Conservation (phyloP, 352 stramenopile species). For the Pythium rhizo-oryzae region DNA sequence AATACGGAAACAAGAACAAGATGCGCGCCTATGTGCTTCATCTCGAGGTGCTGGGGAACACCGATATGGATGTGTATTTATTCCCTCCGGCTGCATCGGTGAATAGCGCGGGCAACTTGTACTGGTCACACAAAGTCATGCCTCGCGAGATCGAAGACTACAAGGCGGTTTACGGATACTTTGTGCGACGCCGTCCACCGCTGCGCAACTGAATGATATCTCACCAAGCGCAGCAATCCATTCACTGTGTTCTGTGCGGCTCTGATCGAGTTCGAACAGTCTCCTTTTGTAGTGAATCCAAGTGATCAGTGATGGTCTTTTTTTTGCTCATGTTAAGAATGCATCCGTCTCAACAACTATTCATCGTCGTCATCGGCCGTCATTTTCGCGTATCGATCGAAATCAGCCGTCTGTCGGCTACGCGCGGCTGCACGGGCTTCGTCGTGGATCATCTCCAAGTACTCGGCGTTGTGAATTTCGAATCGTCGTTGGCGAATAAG, state of each 20-base stretch:
- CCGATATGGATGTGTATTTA: constrained; percentile 58
- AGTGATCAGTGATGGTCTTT: neutral
- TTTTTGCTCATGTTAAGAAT: neutral
- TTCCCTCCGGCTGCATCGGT: constrained; percentile 75
- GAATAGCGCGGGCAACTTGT: constrained; percentile 76
- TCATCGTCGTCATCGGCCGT: constrained; percentile 37
- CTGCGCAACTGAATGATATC: neutral
- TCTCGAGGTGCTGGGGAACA: constrained; percentile 43
- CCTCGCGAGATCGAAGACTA: constrained; percentile 46
- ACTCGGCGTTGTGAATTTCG: constrained; percentile 89
- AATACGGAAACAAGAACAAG: constrained; percentile 73
- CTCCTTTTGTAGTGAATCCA: neutral
- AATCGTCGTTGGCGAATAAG: constrained; percentile 83
- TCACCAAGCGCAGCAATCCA: neutral
- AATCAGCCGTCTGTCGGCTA: constrained; percentile 17
- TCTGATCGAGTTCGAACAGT: neutral
- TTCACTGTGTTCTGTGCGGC: too few relatives aligned
- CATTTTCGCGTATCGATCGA: constrained; percentile 28
- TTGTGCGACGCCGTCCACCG: constrained; percentile 42
- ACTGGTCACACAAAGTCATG: constrained; percentile 59
- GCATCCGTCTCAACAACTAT: constrained; percentile 10
- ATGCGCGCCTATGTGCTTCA: constrained; percentile 44
- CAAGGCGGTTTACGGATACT: constrained; percentile 66
- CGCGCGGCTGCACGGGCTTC: constrained; percentile 24
- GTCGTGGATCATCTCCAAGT: constrained; percentile 83